Base-by-base conservation (phyloP, 345 rosid genomes). In the Lumnitzera littorea region DNA sequence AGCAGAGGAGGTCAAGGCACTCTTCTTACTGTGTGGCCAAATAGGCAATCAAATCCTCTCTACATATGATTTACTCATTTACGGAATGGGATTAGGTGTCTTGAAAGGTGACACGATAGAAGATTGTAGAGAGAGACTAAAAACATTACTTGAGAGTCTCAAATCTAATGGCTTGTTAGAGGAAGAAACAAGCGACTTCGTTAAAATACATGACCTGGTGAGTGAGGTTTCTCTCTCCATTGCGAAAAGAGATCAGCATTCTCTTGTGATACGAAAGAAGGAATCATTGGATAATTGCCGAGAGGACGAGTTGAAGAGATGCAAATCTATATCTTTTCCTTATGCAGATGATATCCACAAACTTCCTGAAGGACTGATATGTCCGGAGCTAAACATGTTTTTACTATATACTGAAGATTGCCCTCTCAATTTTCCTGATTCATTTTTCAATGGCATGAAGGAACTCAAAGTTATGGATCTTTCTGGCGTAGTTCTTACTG, bases 191-290 rank as follows among this genome's bases (percentile, higher is more conserved):
- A 4, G 1, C 9, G 31, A 43, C 10, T 1, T 0, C 0, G 56
- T 71, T 24, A 67, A 52, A 46, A 71, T 78, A 65, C 78, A 78
- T 50, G 68, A 73, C 20, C 48, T 67, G 12, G 57, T 74, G 15
- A 59, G 10, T 31, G 13, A 25, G 12, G 58, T 58, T 7, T 75
- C 78, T 3, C 2, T 52, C 5, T 54, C 67, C 3, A 62, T 71
- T 1, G 72, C 70, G 23, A 24, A 67, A 11, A 53, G 23, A 41
- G 70, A 46, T 2, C 49, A 57, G 2, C 59, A 36, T 9, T 16
- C 54, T 23, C 36, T 65, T 51, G 13, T 15, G 23, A 14, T 58
- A 24, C 13, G 4, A 10, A 9, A 9, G 14, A 48, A 14, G n/a
- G 11, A 69, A 1, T 52, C 4, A 13, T 11, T 63, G 17, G 14